Base-by-base conservation (phyloP, 768 basidiomycete genomes). In the Suillus subaureus region DNA sequence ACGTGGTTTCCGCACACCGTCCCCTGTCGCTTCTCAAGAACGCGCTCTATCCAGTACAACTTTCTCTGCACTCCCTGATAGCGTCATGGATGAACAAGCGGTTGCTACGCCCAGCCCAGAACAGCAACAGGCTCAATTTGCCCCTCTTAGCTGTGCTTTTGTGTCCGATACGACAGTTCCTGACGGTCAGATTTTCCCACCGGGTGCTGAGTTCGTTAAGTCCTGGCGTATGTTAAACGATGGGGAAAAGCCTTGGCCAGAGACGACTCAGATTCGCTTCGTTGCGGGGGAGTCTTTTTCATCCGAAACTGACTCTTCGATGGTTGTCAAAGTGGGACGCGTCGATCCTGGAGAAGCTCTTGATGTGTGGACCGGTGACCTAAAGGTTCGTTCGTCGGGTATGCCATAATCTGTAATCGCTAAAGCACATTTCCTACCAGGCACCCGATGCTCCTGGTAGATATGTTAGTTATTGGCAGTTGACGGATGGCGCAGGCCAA, bases 131-230 rank as follows among this genome's bases (percentile, higher is more conserved):
- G 49, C 58, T 0, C 57, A 0, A 16, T 58, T 65, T 43, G 42
- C 15, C 6, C 8, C 33, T 23, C 71, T 90, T 65, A 81, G 81
- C 43, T 90, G 91, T 4, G 78, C 78, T 6, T 89, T 89, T 66
- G 66, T 93, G 7, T 81, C 81, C 42, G 90, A 94, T 72, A 81
- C 88, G 47, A 93, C 91, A 40, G 88, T 92, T 60, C 80, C 85
- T 5, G 89, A 91, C 69, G 93, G 92, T 1, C 91, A 93, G 70
- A 71, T 84, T 58, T 90, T 94, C 72, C 91, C 92, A 37, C 88
- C 92, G 8, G 93, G 93, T 40, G 92, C 91, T 0, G 91, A 92
- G 73, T 96, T 95, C 70, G 85, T 93, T 63, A 95, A 94, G 77
- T 87, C 87, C 26, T 96, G 93, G 93, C 81, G 82, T 64, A 83